phyloP scores from a whole-genome alignment of 306 rosid genomes.

The Potentilla sterilis region DNA sequence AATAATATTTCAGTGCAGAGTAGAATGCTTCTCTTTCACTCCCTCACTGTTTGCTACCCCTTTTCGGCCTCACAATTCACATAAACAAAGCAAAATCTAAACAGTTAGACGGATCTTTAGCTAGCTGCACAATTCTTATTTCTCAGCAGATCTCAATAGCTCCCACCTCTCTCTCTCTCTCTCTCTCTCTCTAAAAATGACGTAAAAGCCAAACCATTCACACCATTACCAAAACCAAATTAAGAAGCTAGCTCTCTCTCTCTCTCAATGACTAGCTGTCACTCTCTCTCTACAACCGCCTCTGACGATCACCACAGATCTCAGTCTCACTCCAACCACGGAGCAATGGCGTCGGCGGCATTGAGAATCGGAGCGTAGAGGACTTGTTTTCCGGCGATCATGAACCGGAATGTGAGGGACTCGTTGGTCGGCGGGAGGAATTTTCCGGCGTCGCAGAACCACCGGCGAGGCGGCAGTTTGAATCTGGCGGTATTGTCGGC shows the following conservation, averaged over 20 bases:
- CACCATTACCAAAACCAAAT: too few relatives aligned
- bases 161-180: conserved; percentile 1
- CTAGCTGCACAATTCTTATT: not conserved
- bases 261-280: conserved; percentile 13
- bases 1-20: conserved; percentile 19
- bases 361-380: conserved; percentile 9
- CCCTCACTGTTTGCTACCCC: not conserved
- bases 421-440: conserved; percentile 49
- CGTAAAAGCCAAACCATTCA: conserved; percentile 19
- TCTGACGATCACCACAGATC: not conserved
- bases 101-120: conserved; percentile 1
- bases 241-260: not conserved
- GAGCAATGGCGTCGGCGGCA: not conserved
- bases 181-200: conserved; percentile 13
- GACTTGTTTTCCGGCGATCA: conserved; percentile 1
- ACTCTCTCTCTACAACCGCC: not conserved
- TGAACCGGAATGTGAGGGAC: conserved; percentile 60
- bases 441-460: conserved; percentile 22
- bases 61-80: not conserved
- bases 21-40: not conserved
- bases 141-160: conserved; percentile 3
- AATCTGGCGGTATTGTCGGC: conserved; percentile 28
- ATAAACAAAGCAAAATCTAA: not conserved
- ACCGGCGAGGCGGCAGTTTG: conserved; percentile 62
- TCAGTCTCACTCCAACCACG: not conserved